These are phyloP conservation scores for Geoglossum cookeanum DNA, from an alignment of 2,329 filamentous ascomycete species.

Conservation along the genomic window DNA sequence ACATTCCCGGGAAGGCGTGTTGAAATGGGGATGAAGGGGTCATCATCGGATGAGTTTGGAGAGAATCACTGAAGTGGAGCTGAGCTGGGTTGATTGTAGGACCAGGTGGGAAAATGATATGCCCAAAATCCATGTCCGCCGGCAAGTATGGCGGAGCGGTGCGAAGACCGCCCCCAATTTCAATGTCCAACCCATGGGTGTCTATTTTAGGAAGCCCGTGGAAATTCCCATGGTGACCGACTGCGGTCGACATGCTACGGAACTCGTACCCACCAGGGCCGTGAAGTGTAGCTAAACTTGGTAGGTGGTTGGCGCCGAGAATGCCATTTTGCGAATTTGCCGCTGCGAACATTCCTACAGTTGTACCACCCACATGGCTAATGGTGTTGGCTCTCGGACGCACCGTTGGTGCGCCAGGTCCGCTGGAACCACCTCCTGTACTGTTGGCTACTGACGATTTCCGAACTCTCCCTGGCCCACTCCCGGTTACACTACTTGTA, in stretches of 20 bases:
- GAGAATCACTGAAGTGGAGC: constrained; percentile 69
- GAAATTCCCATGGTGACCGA: constrained; percentile 45
- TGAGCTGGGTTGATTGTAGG: constrained; percentile 45
- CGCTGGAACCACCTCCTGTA: constrained; percentile 25
- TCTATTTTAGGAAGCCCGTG: constrained; percentile 68
- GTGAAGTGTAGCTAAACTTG: constrained; percentile 20
- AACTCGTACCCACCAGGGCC: constrained; percentile 39
- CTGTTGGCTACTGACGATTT: constrained; percentile 60
- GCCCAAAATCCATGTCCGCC: constrained; percentile 50
- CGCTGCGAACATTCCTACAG: constrained; percentile 52
- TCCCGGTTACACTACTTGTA: constrained; percentile 48
- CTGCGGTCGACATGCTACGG: constrained; percentile 49
- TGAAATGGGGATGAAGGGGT: constrained; percentile 39
- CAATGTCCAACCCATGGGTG: constrained; percentile 49
- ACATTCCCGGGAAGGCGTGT: constrained; percentile 36
- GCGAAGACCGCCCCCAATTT: constrained; percentile 47
- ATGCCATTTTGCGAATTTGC: constrained; percentile 22
- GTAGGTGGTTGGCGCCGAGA: constrained; percentile 53
- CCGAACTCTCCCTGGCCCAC: constrained; percentile 53
- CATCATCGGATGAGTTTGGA: constrained; percentile 45
- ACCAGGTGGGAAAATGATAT: constrained; percentile 41
- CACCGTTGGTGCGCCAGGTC: constrained; percentile 39
- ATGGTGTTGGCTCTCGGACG: constrained; percentile 90
- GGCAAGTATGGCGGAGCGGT: constrained; percentile 57
- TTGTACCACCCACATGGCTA: constrained; percentile 67